phyloP scores from a whole-genome alignment of 306 rosid species.

The Quercus parvula region DNA sequence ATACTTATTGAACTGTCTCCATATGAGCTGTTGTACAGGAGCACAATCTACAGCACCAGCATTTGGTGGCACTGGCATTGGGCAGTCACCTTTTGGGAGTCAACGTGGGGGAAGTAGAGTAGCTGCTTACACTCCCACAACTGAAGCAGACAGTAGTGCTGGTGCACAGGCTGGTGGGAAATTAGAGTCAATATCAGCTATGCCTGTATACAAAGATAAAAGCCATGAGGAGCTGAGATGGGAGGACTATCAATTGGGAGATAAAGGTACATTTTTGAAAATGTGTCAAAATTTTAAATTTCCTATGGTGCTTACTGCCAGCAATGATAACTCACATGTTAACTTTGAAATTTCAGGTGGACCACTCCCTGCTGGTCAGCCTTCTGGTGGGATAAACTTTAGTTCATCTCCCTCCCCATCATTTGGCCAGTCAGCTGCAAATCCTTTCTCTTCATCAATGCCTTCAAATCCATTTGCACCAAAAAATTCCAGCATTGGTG shows the following conservation, averaged over 20 bases:
- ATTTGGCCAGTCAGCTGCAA: constrained; percentile 64
- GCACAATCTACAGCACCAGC: constrained; percentile 56
- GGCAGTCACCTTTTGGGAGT: constrained; percentile 50
- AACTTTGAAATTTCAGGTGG: constrained; percentile 63
- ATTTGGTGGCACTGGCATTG: constrained; percentile 61
- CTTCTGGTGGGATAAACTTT: constrained; percentile 53
- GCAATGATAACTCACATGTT: not conserved
- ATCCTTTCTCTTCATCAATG: constrained; percentile 25
- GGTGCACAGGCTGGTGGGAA: constrained; percentile 62
- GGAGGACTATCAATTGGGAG: constrained; percentile 98
- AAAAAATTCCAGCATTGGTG: constrained; percentile 28
- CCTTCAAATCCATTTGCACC: too few relatives aligned
- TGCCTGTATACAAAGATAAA: constrained; percentile 85
- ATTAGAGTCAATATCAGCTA: constrained; percentile 93
- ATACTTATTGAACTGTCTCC: constrained; percentile 5
- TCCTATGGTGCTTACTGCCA: not conserved
- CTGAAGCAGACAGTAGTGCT: constrained; percentile 70
- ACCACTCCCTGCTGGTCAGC: constrained; percentile 47
- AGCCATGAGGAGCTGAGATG: constrained; percentile 97
- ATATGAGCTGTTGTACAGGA: constrained; percentile 43
- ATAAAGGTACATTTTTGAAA: constrained; percentile 52
- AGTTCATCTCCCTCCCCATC: constrained; percentile 46
- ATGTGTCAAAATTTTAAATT: not conserved
- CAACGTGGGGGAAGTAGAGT: constrained; percentile 92
- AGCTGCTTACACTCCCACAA: constrained; percentile 63